Evolutionary conservation across 306 rosid species (phyloP), one percentile per base, ranked within the genome.

Genomic region (Carpinus viminea): DNA sequence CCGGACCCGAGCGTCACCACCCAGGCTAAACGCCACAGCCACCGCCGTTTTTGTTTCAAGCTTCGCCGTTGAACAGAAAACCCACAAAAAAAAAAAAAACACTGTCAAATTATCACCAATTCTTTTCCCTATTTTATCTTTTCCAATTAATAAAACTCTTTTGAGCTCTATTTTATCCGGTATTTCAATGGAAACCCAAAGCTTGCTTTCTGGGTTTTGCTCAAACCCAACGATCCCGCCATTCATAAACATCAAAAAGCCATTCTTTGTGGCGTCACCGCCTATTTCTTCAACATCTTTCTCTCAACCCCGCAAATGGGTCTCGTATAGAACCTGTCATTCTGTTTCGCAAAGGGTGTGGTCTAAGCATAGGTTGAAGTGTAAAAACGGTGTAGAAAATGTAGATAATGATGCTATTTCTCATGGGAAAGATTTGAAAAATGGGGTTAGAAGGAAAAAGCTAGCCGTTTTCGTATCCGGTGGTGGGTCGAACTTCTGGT

Each of bases 401-500:
- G 60, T 8, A 17, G 80, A 34, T 48, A 62, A 8, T 47, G 71
- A 8, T 47, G 47, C 68, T 36, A 70, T 43, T 65, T 68, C 52
- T 9, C 61, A 73, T 46, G 79, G 18, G 45, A 28, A 56, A 51
- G 79, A 68, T 74, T 71, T 80, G 18, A 62, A 62, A 55, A 60
- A 24, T 74, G 86, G 62, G 79, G 26, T 87, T 61, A 82, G 84
- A 47, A 81, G 83, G 74, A 95, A 92, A 80, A 95, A 75, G 74
- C 86, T 95, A 12, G 98, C 98, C 0, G 87, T 90, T 79, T 95
- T 92, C 57, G 98, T 95, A 45, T 92, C 98, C 0, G 97, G 98
- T 51, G 97, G 98, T 52, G 98, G 98, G 69, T 95, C 96, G 6
- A 95, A 95, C 88, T 95, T 92, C 74, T 83, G 88, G 56, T 89